Conservation (phyloP, 2,329 filamentous ascomycete species). For the Botryotinia globosa region DNA sequence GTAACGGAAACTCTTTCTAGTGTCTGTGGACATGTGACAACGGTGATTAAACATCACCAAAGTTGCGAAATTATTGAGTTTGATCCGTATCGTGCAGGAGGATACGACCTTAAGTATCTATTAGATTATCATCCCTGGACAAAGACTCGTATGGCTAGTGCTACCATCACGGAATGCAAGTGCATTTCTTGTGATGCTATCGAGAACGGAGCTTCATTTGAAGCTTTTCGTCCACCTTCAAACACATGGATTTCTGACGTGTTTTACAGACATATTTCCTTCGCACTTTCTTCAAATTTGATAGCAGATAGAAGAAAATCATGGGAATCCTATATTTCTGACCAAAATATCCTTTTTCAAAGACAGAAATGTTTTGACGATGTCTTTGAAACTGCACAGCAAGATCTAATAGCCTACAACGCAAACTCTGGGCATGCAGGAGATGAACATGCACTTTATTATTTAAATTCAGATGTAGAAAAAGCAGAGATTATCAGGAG, state of each 20-base stretch:
- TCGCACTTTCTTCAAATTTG: not conserved
- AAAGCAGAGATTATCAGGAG: not conserved
- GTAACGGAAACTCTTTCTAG: not conserved
- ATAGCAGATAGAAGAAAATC: not conserved
- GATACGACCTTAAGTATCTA: not conserved
- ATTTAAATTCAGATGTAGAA: rapidly evolving
- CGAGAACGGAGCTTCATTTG: not conserved
- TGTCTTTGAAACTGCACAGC: not conserved
- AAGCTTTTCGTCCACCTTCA: not conserved
- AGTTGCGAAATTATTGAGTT: not conserved
- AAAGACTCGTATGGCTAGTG: not conserved
- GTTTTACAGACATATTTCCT: not conserved
- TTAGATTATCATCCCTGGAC: not conserved
- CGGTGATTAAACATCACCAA: not conserved
- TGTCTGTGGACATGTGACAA: not conserved
- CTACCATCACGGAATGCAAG: not conserved
- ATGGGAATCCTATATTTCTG: not conserved
- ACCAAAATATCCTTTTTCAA: not conserved
- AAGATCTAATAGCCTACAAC: not conserved
- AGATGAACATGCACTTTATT: not conserved
- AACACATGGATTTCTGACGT: not conserved
- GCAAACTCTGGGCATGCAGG: not conserved
- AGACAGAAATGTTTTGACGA: not conserved
- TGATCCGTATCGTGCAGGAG: not conserved
- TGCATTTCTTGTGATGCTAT: not conserved